Evolutionary conservation across 2,329 filamentous ascomycete species (phyloP), one percentile per base, ranked within the genome.

Genomic region (Fusarium sp.): DNA sequence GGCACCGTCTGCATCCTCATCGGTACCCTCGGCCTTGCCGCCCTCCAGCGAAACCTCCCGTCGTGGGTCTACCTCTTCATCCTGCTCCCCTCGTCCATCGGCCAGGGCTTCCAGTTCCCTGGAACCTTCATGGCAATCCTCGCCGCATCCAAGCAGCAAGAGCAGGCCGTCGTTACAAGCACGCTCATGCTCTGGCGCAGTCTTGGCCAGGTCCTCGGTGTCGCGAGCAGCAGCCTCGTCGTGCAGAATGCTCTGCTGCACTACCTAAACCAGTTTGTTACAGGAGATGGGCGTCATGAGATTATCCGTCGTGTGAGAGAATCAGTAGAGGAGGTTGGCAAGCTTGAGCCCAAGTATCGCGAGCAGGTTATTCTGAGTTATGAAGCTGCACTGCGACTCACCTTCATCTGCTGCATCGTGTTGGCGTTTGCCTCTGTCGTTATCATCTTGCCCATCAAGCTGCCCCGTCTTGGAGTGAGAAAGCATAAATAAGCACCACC

Each of bases 151-250:
- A 74, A 80, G 6, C 85, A 88, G 68, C 70, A 77, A 6, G 85
- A 89, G 44, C 87, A 90, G 72, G 88, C 88, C 13, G 86, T 90
- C 36, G 86, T 87, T 11, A 90, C 89, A 2, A 86, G 83, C 49
- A 92, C 90, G 0, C 77, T 93, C 57, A 83, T 89, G 15, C 77
- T 93, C 15, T 92, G 88, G 85, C 83, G 90, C 50, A 86, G 84
- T 54, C 75, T 93, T 6, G 91, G 90, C 7, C 84, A 82, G 52
- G 89, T 93, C 1, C 80, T 93, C 69, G 91, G 90, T n/a, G 84
- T 93, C 39, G 86, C 90, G 1, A 78, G 83, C 48, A 90, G 86
- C 64, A 90, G 88, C 70, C 80, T 92, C 53, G 84, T 92, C 8
- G 78, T 93, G 59, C 90, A 94, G 76, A 92, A 92, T 68, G 81